Base-by-base conservation (phyloP, 441 rosid species). In the Euphorbia celastroides region DNA sequence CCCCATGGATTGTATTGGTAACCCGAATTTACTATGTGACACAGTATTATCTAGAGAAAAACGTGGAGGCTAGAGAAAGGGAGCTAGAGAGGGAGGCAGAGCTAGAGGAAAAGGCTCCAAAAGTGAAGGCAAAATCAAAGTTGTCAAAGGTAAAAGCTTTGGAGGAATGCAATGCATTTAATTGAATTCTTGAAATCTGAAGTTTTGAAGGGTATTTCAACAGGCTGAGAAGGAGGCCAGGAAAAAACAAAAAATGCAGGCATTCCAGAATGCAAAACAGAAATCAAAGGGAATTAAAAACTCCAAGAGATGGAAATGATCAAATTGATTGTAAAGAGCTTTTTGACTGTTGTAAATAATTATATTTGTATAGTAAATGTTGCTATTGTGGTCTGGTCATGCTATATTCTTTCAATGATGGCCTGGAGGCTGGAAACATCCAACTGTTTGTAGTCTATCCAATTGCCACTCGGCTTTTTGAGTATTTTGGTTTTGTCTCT, bases 141-240 rank as follows among this genome's bases (percentile, higher is more conserved):
- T 89, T 89, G 99, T 90, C 97, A 16, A 91, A 90, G 83, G 95
- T 82, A 64, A 74, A 71, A 44, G 28, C 8, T 25, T 13, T 9
- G 25, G 32, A 3, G 3, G 20, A 11, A 59, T 48, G 12, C 19
- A 16, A 54, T 50, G 36, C n/a, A n/a, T n/a, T 23, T 31, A 38
- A 6, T 52, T 26, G 13, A 22, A 52, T 19, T 26, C 6, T 14
- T n/a, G 10, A 3, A 17, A 0, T 30, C 67, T 5, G 5, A 38
- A 25, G 31, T 46, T 34, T n/a, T n/a, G n/a, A n/a, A n/a, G n/a
- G n/a, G 51, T 67, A 50, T 19, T 5, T 20, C 7, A 31, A 73
- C 82, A 88, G 95, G 97, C 96, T 0, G 97, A 90, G 86, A 93
- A 90, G 82, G 99, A 83, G 51, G 99, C 88, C 17, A 75, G 86